These are phyloP conservation scores for Zasmidium cellare DNA, from an alignment of 2,329 filamentous ascomycete genomes.

Conservation along the genomic window DNA sequence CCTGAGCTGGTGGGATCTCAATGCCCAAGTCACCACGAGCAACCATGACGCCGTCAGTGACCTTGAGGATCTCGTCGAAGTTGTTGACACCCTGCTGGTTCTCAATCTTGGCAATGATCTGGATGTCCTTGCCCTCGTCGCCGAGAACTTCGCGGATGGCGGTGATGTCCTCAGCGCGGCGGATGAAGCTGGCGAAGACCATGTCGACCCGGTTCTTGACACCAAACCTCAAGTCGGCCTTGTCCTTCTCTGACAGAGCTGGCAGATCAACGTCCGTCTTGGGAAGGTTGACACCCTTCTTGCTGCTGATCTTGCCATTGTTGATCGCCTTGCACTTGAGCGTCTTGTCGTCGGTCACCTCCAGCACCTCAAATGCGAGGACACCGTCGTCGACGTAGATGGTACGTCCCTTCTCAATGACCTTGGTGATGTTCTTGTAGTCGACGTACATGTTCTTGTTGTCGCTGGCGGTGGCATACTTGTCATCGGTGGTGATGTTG, in stretches of 20 bases:
- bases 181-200: conserved; percentile 98
- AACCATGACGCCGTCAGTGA: conserved; percentile 99
- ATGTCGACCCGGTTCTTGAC: conserved; percentile 99
- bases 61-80: conserved; percentile 93
- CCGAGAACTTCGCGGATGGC: conserved; percentile 91
- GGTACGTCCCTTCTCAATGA: conserved; percentile 84
- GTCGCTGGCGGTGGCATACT: conserved; percentile 81
- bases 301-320: conserved; percentile 98
- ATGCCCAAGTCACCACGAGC: conserved; percentile 98
- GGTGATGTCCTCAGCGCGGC: conserved; percentile 86
- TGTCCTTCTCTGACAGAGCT: conserved; percentile 96
- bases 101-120: conserved; percentile 99
- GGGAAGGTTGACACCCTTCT: conserved; percentile 98
- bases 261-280: conserved; percentile 98
- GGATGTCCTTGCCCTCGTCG: conserved; percentile 89
- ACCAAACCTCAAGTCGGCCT: conserved; percentile 88
- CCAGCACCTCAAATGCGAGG: conserved; percentile 89
- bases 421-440: conserved; percentile 99
- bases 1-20: conserved; percentile 96
- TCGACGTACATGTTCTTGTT: conserved; percentile 98
- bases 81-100: conserved; percentile 99
- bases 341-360: conserved; percentile 85
- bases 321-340: conserved; percentile 85
- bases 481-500: conserved; percentile 95
- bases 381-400: conserved; percentile 99